Percentiles rank a stretch among this genome's conserved stretches.
These are phyloP conservation scores for Chaetomium strumarium DNA, from an alignment of 2,329 filamentous ascomycete genomes.

Conservation along the genomic window DNA sequence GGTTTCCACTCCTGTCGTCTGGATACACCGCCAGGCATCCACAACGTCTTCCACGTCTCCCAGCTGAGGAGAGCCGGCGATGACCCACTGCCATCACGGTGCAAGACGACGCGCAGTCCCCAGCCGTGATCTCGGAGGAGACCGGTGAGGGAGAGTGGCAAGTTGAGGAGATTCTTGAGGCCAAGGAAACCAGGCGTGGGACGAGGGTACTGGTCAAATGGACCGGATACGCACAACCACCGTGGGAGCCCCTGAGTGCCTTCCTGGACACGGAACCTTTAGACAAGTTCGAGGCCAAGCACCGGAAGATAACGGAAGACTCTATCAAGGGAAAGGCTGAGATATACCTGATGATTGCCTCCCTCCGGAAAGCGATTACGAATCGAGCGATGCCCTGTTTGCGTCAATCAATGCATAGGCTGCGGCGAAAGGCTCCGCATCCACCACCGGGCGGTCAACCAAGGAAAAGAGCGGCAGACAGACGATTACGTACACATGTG, in stretches of 20 bases:
- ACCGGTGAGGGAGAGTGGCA: background rate
- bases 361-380: too few relatives aligned
- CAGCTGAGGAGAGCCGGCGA: slow-evolving; percentile 1
- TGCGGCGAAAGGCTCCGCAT: too few relatives aligned
- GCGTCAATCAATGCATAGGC: too few relatives aligned
- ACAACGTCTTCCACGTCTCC: background rate
- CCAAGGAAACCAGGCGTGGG: background rate
- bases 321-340: too few relatives aligned
- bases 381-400: too few relatives aligned
- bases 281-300: background rate
- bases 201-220: background rate
- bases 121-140: background rate
- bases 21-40: slow-evolving; percentile 1
- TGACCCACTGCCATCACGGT: background rate
- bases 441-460: too few relatives aligned
- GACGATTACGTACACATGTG: too few relatives aligned
- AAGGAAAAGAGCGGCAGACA: too few relatives aligned
- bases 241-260: background rate
- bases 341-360: too few relatives aligned
- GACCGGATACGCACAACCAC: background rate
- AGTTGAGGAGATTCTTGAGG: background rate
- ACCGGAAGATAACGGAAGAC: slow-evolving; percentile 1
- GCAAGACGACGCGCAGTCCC: background rate
- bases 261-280: slow-evolving; percentile 1
- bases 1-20: background rate